Evolutionary conservation across 1,284 basidiomycete genomes (phyloP).

Genomic region (Amylostereum areolatum): DNA sequence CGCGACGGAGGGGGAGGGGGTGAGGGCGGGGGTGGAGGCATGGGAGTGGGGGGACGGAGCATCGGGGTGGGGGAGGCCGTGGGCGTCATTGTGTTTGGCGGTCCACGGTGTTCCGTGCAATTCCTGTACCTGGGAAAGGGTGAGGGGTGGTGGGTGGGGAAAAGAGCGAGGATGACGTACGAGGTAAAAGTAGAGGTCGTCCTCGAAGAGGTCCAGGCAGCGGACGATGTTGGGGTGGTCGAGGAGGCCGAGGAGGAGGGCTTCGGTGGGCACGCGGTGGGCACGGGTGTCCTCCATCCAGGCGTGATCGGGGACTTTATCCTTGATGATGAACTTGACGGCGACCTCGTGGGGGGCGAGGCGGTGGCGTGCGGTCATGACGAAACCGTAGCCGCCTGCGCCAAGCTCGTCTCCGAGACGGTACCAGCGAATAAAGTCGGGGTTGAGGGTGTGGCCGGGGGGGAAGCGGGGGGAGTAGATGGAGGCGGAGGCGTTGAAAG

Average conservation of each 20-base stretch:
- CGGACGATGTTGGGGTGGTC: slow-evolving; percentile 79
- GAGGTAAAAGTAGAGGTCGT: slow-evolving; percentile 79
- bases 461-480: slow-evolving; percentile 59
- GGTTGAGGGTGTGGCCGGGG: slow-evolving; percentile 54
- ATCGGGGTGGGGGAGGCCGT: no score
- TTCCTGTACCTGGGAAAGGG: slow-evolving; percentile 70
- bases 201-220: slow-evolving; percentile 82
- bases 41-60: slow-evolving; percentile 20
- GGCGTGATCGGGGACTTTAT: slow-evolving; percentile 73
- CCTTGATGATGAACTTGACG: slow-evolving; percentile 90
- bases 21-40: slow-evolving; percentile 34
- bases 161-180: slow-evolving; percentile 37
- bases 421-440: slow-evolving; percentile 64
- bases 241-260: slow-evolving; percentile 69
- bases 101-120: slow-evolving; percentile 87
- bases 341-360: slow-evolving; percentile 65
- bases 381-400: slow-evolving; percentile 89
- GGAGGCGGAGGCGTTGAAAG: slow-evolving; percentile 8
- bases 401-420: slow-evolving; percentile 77
- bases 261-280: slow-evolving; percentile 73
- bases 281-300: slow-evolving; percentile 66
- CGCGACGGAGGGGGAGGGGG: slow-evolving; percentile 53
- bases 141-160: slow-evolving; percentile 2
- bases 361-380: slow-evolving; percentile 70
- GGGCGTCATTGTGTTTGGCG: slow-evolving; percentile 24